Evolutionary conservation across 2,329 filamentous ascomycete genomes (phyloP).

Genomic region (Tolypocladium amazonense): DNA sequence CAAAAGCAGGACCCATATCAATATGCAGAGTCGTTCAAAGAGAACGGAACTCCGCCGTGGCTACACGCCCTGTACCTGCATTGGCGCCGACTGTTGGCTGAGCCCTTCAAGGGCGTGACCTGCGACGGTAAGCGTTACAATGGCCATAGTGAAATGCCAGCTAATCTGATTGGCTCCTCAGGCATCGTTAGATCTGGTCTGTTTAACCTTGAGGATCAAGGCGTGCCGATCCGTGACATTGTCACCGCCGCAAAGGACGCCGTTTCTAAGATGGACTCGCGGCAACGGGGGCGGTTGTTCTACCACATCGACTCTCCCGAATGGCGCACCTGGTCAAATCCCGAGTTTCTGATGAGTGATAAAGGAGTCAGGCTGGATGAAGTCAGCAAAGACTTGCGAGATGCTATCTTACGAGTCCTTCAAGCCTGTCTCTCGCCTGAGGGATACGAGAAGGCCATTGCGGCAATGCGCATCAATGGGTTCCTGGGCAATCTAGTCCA

Average conservation of each 20-base stretch:
- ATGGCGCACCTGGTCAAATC: conserved; percentile 63
- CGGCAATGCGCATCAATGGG: conserved; percentile 64
- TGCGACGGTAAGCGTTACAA: conserved; percentile 41
- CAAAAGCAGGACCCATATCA: conserved; percentile 50
- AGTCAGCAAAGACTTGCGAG: conserved; percentile 26
- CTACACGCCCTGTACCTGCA: conserved; percentile 49
- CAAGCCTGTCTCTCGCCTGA: conserved; percentile 51
- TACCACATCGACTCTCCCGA: conserved; percentile 60
- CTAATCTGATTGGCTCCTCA: conserved; percentile 11
- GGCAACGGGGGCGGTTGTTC: conserved; percentile 35
- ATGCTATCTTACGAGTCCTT: conserved; percentile 45
- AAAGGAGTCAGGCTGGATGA: conserved; percentile 65
- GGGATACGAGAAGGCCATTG: conserved; percentile 59
- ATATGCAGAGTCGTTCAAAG: conserved; percentile 51
- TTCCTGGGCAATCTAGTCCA: conserved; percentile 61
- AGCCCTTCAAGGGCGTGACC: conserved; percentile 63
- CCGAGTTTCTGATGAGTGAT: conserved; percentile 58
- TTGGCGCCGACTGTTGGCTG: conserved; percentile 47
- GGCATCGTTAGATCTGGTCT: conserved; percentile 41
- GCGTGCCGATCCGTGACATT: conserved; percentile 47
- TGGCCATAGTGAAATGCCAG: conserved; percentile 1
- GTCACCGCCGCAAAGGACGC: conserved; percentile 37
- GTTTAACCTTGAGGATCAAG: conserved; percentile 53
- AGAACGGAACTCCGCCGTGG: conserved; percentile 53
- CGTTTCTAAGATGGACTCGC: conserved; percentile 32